Evolutionary conservation across 2,329 filamentous ascomycete genomes (phyloP), one percentile per base, ranked within the genome.

Genomic region (Tolypocladium tropicale): DNA sequence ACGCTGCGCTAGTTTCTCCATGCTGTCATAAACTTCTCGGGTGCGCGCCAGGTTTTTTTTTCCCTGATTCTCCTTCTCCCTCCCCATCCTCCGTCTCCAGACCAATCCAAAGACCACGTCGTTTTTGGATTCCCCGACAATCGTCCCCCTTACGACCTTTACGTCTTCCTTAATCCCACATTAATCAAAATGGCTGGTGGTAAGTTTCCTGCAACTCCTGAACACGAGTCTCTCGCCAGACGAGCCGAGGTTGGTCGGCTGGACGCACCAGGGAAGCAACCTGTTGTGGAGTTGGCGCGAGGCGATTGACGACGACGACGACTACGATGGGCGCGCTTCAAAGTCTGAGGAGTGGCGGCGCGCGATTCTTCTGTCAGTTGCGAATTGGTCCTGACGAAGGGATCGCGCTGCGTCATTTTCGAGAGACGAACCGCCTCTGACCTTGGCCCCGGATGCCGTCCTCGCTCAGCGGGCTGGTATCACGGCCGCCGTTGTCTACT

Each of bases 161-260:
- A 41, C 55, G 25, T 57, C 46, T 48, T 53, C 25, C 54, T n/a
- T 58, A 51, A 60, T 59, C 61, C 55, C 60, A 57, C 61, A 60
- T 57, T 61, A 57, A 62, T 62, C 69, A 75, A 67, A 71, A 76
- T 76, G 73, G 73, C 73, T 71, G 72, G 72, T 64, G 73, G 73
- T 76, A 72, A 75, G 73, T 76, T 55, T 12, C 36, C 21, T 43
- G 23, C 23, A 18, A 21, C 28, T 21, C 28, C 16, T 50, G 28
- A 30, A 32, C 28, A 10, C 46, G n/a, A n/a, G n/a, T 32, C 46
- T 39, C 25, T 49, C 43, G 33, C 53, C 43, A 53, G 39, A 25
- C 53, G 46, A 52, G 43, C 46, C 33, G 53, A 58, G 46, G 39
- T 34, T 16, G n/a, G 43, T n/a, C 30, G 46, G 46, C 9, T 18